Base-by-base conservation (phyloP, 2,329 filamentous ascomycete genomes). In the Alternaria infectoria region DNA sequence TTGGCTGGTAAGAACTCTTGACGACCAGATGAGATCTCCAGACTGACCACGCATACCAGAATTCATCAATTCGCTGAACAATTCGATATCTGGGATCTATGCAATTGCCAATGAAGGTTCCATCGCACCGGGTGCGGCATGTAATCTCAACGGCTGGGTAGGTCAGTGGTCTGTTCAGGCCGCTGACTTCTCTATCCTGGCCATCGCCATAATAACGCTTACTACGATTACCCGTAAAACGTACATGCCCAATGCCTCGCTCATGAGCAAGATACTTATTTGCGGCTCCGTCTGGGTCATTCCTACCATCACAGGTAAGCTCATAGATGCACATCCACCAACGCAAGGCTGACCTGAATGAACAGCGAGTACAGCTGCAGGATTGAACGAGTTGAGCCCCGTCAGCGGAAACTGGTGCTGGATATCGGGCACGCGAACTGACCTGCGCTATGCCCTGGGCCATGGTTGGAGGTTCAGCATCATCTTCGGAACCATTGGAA, bases 131-230 rank as follows among this genome's bases (percentile, higher is more conserved):
- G 77, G 80, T 12, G 13, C 69, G 0, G 77, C 76, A 4, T 85
- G 83, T 65, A 74, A 74, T 9, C 59, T 80, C 17, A 85, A 84
- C 66, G 83, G 82, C 36, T 83, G 80, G 71, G 64, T 83, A 40
- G 81, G 81, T 23, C 83, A 85, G 57, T 74, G 84, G 49, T 83
- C 80, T 3, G 83, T 45, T 4, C 45, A 72, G 67, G 75, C 73
- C 6, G 71, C 74, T 51, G 76, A 77, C 61, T 78, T 83, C 62
- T 81, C 79, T 28, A 82, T 85, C 56, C 74, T 85, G 13, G 79
- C 82, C 36, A 84, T 85, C 25, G 77, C 82, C 12, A 73, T 85
- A 17, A 75, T 81, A 2, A 83, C 81, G 5, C 74, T 83, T 11
- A 74, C 82, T 30, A 81, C 80, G 0, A 77, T 84, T 12, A 78